phyloP scores from a whole-genome alignment of 2,329 filamentous ascomycete species.

The Claviceps cyperi region DNA sequence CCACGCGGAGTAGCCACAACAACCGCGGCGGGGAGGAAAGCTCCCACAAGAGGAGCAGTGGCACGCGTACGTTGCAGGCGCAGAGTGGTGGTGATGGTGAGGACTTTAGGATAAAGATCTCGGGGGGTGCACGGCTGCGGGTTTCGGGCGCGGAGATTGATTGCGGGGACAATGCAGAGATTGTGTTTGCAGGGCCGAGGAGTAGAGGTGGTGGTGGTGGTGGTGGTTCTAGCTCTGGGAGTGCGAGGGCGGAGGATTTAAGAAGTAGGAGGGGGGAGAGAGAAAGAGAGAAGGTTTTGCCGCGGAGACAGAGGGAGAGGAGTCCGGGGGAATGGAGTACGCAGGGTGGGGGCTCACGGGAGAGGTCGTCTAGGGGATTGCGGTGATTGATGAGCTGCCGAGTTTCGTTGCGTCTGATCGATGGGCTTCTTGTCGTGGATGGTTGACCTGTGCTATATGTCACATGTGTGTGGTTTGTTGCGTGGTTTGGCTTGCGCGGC shows the following conservation, averaged over 20 bases:
- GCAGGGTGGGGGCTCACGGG: no score
- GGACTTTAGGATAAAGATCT: constrained; percentile 47
- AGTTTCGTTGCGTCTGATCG: no score
- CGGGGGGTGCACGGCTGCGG: constrained; percentile 39
- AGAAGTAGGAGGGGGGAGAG: no score
- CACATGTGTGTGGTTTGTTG: no score
- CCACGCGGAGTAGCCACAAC: constrained; percentile 43
- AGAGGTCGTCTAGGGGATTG: no score
- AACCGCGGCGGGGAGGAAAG: constrained; percentile 48
- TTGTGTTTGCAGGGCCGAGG: constrained; percentile 33
- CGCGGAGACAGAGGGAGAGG: no score
- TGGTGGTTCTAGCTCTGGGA: constrained; percentile 34
- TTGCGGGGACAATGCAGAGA: constrained; percentile 43
- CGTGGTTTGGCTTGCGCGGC: no score
- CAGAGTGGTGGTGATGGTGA: constrained; percentile 17
- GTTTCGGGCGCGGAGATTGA: constrained; percentile 44
- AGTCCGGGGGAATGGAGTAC: no score
- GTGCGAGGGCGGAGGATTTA: constrained; percentile 31
- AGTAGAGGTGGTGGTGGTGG: constrained; percentile 3
- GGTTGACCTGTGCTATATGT: no score
- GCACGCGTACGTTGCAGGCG: constrained; percentile 35
- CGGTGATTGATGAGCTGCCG: no score
- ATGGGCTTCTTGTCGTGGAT: no score
- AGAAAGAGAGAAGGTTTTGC: no score
- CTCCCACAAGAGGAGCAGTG: constrained; percentile 46